Evolutionary conservation across 768 basidiomycete genomes (phyloP).

Genomic region (Pisolithus microcarpus): DNA sequence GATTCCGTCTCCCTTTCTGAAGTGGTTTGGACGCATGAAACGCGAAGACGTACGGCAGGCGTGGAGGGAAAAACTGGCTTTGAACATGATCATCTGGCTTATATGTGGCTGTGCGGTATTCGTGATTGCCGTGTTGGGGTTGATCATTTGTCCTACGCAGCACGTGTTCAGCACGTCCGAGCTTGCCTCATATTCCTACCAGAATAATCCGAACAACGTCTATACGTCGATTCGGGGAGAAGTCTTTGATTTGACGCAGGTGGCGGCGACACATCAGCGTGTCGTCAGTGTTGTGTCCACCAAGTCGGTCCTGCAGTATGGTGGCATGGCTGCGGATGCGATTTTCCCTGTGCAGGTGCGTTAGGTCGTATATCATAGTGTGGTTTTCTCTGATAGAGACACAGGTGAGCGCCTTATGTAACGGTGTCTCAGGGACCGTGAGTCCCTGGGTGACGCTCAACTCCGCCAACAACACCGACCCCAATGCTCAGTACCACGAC

Average conservation of each 20-base stretch:
- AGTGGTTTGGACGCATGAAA: constrained; percentile 84
- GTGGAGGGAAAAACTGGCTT: constrained; percentile 94
- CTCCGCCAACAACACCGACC: constrained; percentile 68
- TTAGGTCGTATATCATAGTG: constrained; percentile 1
- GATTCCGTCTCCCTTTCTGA: constrained; percentile 68
- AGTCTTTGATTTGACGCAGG: constrained; percentile 76
- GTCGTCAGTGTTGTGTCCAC: constrained; percentile 65
- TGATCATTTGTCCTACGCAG: constrained; percentile 89
- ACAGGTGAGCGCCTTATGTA: constrained; percentile 88
- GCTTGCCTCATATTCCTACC: constrained; percentile 61
- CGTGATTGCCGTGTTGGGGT: constrained; percentile 83
- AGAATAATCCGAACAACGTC: constrained; percentile 63
- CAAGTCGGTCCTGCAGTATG: constrained; percentile 77
- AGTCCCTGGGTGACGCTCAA: constrained; percentile 78
- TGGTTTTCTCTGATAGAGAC: neutral
- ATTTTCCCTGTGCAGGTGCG: constrained; percentile 92
- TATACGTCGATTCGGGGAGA: constrained; percentile 86
- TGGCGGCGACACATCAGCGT: constrained; percentile 61
- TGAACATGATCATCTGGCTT: constrained; percentile 96
- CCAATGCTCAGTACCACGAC: constrained; percentile 85
- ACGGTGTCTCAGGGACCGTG: constrained; percentile 73
- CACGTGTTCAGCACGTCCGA: constrained; percentile 82
- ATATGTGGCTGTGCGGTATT: constrained; percentile 84
- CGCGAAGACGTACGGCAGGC: constrained; percentile 89
- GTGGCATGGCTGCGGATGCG: constrained; percentile 62